Percentiles rank a stretch among this genome's conserved stretches.
Conservation (phyloP, 805 yeast genomes). For the Candida stauntonica region DNA sequence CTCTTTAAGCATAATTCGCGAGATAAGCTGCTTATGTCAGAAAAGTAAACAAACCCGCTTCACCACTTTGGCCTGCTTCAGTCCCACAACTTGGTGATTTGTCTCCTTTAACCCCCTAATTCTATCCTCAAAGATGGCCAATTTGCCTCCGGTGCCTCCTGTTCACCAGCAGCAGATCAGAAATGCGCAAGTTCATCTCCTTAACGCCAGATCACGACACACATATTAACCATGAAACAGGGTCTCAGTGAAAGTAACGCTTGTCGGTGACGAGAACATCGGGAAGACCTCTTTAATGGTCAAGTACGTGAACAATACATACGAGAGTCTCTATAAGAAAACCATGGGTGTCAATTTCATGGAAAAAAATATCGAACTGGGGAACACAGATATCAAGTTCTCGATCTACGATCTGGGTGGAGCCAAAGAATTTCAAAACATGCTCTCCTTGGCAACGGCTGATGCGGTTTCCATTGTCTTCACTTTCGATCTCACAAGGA, state of each 20-base stretch:
- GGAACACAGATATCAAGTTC: conserved; percentile 84
- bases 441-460: conserved; percentile 88
- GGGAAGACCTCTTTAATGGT: conserved; percentile 97
- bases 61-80: background rate
- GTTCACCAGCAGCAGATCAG: conserved; percentile 19
- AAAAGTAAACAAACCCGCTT: conserved; percentile 15
- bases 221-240: conserved; percentile 12
- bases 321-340: conserved; percentile 88
- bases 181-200: conserved; percentile 18
- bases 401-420: conserved; percentile 97
- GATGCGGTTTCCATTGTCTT: conserved; percentile 91
- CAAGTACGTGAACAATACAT: conserved; percentile 91
- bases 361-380: conserved; percentile 82
- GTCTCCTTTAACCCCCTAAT: too few species aligned
- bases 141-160: conserved; percentile 21
- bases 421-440: conserved; percentile 88
- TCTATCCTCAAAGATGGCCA: too few species aligned
- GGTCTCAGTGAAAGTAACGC: conserved; percentile 80
- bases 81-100: too few species aligned
- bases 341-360: conserved; percentile 93
- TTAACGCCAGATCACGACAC: conserved; percentile 7
- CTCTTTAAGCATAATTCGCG: background rate
- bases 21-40: conserved; percentile 13
- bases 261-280: conserved; percentile 92
- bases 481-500: conserved; percentile 85